Evolutionary conservation across 805 yeast species (phyloP), one percentile per base, ranked within the genome.

Genomic region (Candida maesae): DNA sequence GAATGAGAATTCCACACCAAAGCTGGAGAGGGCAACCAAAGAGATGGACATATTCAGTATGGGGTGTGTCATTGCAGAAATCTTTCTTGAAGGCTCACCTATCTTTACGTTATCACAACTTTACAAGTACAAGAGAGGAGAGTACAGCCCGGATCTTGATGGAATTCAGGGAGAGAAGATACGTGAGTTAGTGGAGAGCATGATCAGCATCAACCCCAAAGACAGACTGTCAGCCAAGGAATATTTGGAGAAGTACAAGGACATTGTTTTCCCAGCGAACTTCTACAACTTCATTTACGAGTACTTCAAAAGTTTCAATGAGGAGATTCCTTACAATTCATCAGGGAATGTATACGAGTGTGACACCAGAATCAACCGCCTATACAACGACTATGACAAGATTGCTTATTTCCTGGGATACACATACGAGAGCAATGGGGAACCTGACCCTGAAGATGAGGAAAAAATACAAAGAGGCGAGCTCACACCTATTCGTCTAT

Each of bases 11-110:
- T 17, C 35, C 6, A 44, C 46, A 23, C 34, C 35, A 6, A 27
- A 44, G 15, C 38, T 39, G 4, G 69, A 60, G 2, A 52, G 50
- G 12, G 58, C 85, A 21, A 73, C 80, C 1, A 67, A 69, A 20
- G 74, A 74, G 36, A 85, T 86, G 93, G 99, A 93, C 61, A 67
- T 91, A 18, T 86, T 86, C 58, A 76, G 88, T 40, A 57, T 81
- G 33, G 95, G 95, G 0, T 93, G 99, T 65, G 88, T 85, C 3
- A 81, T 93, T 50, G 95, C 95, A 1, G 99, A 93, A 60, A 63
- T 93, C 6, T 87, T 83, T 49, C 65, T 79, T 15, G 98, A 93
- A 49, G 97, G 97, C 0, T 73, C 84, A 14, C 85, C 97, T 0
- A 71, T 87, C 0, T 91, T 93, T 60, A 81, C 95, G 0, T 70